Base-by-base conservation (phyloP, 2,329 filamentous ascomycete species). In the Colletotrichum chlorophyti region DNA sequence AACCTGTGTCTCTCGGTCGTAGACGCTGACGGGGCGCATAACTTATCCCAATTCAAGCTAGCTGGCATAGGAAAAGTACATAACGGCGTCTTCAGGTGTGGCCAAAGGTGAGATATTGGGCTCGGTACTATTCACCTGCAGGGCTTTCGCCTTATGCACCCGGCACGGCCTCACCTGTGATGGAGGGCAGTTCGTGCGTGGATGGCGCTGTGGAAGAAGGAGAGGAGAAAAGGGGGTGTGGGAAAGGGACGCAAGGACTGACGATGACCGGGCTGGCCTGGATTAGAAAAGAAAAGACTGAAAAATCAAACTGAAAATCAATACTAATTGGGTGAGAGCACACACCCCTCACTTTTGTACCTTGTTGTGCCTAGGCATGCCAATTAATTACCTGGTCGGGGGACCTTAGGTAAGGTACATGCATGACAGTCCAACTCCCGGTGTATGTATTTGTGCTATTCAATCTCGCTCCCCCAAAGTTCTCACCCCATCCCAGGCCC, bases 381-480 rank as follows among this genome's bases (percentile, higher is more conserved):
- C 21, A 53, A 53, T 58, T 53, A 42, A 27, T n/a, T 32, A 27
- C 48, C 53, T 23, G 40, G 48, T n/a, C n/a, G n/a, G n/a, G n/a
- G n/a, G n/a, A n/a, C n/a, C n/a, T n/a, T n/a, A n/a, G n/a, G n/a
- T n/a, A n/a, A n/a, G n/a, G n/a, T n/a, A n/a, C n/a, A n/a, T n/a
- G n/a, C n/a, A 32, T 58, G 49, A 50, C 50, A 45, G 47, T 54
- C 51, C 54, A 47, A 43, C 41, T 49, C 29, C 37, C 49, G 24
- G n/a, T n/a, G n/a, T n/a, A n/a, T 37, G 35, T 34, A 24, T 41
- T 15, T 17, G 19, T 31, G 24, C 32, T 23, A 12, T 17, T 6
- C 19, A 3, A 9, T 23, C 19, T 11, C n/a, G n/a, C 12, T 3
- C 21, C 6, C 5, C 7, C 5, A 35, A 31, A 24, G 6, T 6